Base-by-base conservation (phyloP, 352 stramenopile genomes). In the Thalassiosira mediterranea region DNA sequence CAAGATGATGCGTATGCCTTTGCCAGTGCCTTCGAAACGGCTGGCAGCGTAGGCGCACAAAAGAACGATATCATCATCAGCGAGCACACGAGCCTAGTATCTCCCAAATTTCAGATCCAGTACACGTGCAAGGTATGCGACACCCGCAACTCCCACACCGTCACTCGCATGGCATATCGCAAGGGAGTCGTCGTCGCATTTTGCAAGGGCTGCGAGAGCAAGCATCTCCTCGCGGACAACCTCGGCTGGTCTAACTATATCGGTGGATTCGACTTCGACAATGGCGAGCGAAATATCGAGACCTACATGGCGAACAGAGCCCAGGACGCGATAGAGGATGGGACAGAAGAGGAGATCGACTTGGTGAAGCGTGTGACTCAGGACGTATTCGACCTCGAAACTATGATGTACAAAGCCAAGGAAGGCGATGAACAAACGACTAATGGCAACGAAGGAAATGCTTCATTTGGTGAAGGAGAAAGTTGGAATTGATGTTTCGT, bases 101-200 rank as follows among this genome's bases (percentile, higher is more conserved):
- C 69, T 0, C 51, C 63, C 0, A 90, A 91, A 72, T 90, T 91
- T 48, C 47, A 84, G 46, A 40, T 91, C 1, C 83, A 89, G 65
- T 91, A 90, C 56, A 91, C 86, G 0, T 91, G 86, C 66, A 88
- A 90, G 23, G 48, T 87, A n/a, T 91, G 86, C 49, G 65, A 81
- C 8, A 83, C 67, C 5, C 72, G 83, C 17, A 91, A 91, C 67
- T 59, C 58, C 4, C 52, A 87, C 47, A 67, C 58, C 11, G 72
- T 91, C 2, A 83, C 77, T 17, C 59, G 86, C 15, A 59, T 83
- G n/a, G 79, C 80, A 0, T 90, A 90, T 37, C 51, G 69, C 1
- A 70, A 83, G 10, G 83, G 83, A 17, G 72, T 90, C 17, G 83
- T 90, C 7, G 88, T 91, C 72, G 69, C 72, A 15, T 53, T 81